A percentile compares a stretch with the other conserved stretches of the same genome.
phyloP scores from a whole-genome alignment of 192 early-diverging fungal species.

The Coemansia sp. region DNA sequence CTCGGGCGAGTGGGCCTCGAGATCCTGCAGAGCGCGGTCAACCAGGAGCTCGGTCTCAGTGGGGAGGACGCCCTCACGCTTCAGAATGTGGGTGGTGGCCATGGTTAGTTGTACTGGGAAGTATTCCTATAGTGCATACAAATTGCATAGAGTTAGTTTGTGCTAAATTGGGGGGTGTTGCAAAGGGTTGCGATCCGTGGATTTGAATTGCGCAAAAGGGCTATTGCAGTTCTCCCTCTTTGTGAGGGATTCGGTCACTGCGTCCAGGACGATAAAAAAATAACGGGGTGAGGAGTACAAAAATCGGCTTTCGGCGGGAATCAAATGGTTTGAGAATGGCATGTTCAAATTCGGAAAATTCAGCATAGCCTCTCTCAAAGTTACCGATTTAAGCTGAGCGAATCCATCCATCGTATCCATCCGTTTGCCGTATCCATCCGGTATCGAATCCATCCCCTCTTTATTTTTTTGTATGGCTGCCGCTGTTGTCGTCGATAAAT shows the following conservation, averaged over 20 bases:
- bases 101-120: conserved; percentile 32
- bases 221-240: neutral
- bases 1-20: conserved; percentile 93
- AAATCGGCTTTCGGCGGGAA: neutral
- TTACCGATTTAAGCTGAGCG: neutral
- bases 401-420: conserved; percentile 4
- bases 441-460: neutral
- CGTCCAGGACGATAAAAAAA: neutral
- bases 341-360: neutral
- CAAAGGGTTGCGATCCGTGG: neutral
- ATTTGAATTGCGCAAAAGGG: neutral
- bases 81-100: conserved; percentile 58
- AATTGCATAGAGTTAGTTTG: neutral
- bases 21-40: conserved; percentile 93
- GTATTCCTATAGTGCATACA: conserved; percentile 22
- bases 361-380: neutral
- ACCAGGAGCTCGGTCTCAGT: conserved; percentile 92
- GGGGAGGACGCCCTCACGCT: conserved; percentile 53
- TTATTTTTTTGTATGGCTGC: neutral
- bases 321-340: neutral
- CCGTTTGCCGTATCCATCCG: neutral
- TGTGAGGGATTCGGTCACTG: neutral
- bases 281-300: neutral
- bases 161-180: neutral
- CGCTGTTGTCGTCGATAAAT: neutral